Evolutionary conservation across 176 grass and related monocot species (phyloP), one percentile per base, ranked within the genome.

Genomic region (Lolium perenne): DNA sequence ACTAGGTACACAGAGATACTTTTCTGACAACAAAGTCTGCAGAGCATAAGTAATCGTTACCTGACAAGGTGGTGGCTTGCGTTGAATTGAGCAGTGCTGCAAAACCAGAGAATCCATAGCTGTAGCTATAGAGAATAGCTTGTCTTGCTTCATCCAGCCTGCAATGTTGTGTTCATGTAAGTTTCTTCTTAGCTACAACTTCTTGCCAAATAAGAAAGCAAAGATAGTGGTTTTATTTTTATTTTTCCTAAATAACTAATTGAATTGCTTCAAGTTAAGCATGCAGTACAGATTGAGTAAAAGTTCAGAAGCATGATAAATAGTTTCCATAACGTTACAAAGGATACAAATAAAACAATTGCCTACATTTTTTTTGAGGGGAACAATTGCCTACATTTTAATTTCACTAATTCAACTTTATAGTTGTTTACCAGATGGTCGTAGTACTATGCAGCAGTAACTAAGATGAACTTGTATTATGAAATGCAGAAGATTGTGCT

Each of bases 51-150:
- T 53, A 77, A 65, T 26, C 74, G 23, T 35, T 80, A 98, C 96
- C 87, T 1, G 89, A 91, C 79, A 98, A 89, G 11, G 86, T 86
- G 70, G 80, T 73, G 55, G 91, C 96, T 77, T 98, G 96, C 18
- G 90, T 94, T 76, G 93, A 88, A 82, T 98, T 92, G 71, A 98
- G 88, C 75, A 94, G 14, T 50, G 93, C 93, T n/a, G 96, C 92
- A 87, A 98, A 95, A 58, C 96, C 96, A 58, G 96, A 98, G 81
- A 98, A 98, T 35, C 90, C 88, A 84, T 91, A 88, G 49, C 47
- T 92, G 88, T 98, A 98, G 86, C 88, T 95, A 79, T 98, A 98
- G 47, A 98, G 74, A 82, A 98, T 84, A 78, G 93, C 88, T 86
- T 89, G 45, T 69, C 78, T 90, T 82, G 96, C 93, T 87, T 98